Evolutionary conservation across 768 basidiomycete genomes (phyloP), one percentile per base, ranked within the genome.

Genomic region (Multifurca ochricompacta): DNA sequence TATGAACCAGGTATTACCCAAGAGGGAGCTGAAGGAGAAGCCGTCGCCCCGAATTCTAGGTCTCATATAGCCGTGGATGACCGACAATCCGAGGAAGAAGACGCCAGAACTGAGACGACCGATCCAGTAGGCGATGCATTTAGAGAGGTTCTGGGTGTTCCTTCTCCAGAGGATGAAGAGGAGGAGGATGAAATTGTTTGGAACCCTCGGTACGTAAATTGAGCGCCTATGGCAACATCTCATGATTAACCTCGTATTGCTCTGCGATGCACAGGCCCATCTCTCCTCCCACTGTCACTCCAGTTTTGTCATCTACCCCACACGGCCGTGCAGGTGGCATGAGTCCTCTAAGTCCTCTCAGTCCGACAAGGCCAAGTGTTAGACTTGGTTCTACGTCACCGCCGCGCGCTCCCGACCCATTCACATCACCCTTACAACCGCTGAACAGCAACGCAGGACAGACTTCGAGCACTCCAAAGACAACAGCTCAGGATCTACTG

Each of bases 111-210:
- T 18, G 74, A 78, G 44, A 83, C 82, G 25, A 85, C 81, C 9
- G 95, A 95, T 63, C 81, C 86, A 0, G 78, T 96, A 31, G 78
- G 75, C 10, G 79, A 83, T 10, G 86, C 80, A 4, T 83, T 89
- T 63, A 69, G 77, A 25, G 69, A 77, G 63, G 76, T 69, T 27
- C 62, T 77, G 8, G 70, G 69, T 35, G 71, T 66, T 35, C 70
- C 74, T 16, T 71, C 69, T 25, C 68, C 68, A 23, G 73, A 69
- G 11, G 82, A 83, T 2, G 74, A 75, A 32, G 77, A 81, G 5
- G 85, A 74, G 32, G 77, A 82, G 6, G 87, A 91, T 18, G 78
- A 87, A 65, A 83, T 92, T 60, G 83, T 97, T 44, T 85, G 83
- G 71, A 77, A 86, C 65, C 83, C 80, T 31, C 77, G 79, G 82